A percentile compares a stretch with the other conserved stretches of the same genome.
phyloP scores from a whole-genome alignment of 164 flowering plant genomes.

The Nelumbo lutea region DNA sequence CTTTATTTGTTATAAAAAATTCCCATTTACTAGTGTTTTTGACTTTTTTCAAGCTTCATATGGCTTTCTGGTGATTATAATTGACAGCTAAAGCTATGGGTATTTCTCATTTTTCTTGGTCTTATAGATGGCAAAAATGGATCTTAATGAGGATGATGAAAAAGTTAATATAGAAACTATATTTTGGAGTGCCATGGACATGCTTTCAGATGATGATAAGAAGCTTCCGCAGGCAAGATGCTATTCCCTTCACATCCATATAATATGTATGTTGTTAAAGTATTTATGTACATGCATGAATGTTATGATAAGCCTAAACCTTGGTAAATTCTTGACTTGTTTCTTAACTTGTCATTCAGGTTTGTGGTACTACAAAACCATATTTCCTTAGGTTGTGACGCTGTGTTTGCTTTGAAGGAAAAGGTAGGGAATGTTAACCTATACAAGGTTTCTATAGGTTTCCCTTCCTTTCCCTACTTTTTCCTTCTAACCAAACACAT shows the following conservation, averaged over 20 bases:
- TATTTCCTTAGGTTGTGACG: too few relatives aligned
- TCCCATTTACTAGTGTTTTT: not conserved
- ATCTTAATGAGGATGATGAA: conserved; percentile 82
- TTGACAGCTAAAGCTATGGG: not conserved
- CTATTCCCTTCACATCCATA: not conserved
- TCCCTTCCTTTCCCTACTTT: too few relatives aligned
- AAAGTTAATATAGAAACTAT: conserved; percentile 75
- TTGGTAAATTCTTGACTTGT: too few relatives aligned
- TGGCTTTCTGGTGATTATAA: not conserved
- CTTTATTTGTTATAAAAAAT: not conserved
- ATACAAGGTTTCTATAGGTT: too few relatives aligned
- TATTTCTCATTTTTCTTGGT: conserved; percentile 9
- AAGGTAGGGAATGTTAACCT: too few relatives aligned
- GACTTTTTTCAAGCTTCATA: not conserved
- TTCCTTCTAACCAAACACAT: too few relatives aligned
- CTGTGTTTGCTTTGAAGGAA: too few relatives aligned
- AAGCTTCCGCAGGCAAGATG: conserved; percentile 85
- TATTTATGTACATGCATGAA: not conserved
- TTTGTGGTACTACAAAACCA: too few relatives aligned
- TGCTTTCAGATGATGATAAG: conserved; percentile 96
- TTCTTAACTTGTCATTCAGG: too few relatives aligned
- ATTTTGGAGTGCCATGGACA: conserved; percentile 97
- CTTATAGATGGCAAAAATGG: conserved; percentile 90
- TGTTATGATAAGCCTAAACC: too few relatives aligned
- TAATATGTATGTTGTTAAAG: not conserved